These are phyloP conservation scores for Cupressus sempervirens DNA, from an alignment of 75 land plant species.

Conservation along the genomic window DNA sequence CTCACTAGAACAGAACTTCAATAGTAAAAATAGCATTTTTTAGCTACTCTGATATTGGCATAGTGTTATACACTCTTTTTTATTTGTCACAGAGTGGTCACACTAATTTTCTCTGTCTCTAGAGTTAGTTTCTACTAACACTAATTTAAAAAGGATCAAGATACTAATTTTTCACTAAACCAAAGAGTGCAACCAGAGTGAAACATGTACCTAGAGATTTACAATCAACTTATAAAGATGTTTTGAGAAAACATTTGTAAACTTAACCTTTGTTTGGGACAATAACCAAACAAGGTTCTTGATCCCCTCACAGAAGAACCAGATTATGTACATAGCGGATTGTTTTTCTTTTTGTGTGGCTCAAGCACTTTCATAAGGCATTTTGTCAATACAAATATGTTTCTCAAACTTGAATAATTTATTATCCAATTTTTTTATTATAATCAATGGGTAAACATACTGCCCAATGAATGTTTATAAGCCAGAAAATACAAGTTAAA, in stretches of 20 bases:
- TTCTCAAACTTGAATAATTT: background rate
- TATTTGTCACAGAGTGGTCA: background rate
- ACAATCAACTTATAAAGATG: background rate
- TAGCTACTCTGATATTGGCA: background rate
- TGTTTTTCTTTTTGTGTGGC: background rate
- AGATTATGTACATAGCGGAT: background rate
- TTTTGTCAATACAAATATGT: too few species aligned
- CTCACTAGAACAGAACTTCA: background rate
- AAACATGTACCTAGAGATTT: background rate
- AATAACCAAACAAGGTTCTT: background rate
- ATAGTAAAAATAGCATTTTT: background rate
- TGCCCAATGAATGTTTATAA: too few species aligned
- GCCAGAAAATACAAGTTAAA: background rate
- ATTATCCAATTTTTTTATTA: too few species aligned
- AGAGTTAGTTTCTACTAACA: slow-evolving; percentile 2
- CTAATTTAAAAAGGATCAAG: background rate
- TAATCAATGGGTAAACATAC: background rate
- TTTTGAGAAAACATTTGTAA: background rate
- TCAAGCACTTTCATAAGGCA: background rate
- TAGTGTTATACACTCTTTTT: background rate
- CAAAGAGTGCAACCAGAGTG: background rate
- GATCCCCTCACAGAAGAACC: background rate
- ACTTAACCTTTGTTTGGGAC: background rate
- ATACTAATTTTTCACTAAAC: background rate
- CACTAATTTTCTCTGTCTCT: background rate